Percentiles rank a stretch among this genome's conserved stretches.
Evolutionary conservation across 768 basidiomycete species (phyloP).

Genomic region (Tulasnella sp.): DNA sequence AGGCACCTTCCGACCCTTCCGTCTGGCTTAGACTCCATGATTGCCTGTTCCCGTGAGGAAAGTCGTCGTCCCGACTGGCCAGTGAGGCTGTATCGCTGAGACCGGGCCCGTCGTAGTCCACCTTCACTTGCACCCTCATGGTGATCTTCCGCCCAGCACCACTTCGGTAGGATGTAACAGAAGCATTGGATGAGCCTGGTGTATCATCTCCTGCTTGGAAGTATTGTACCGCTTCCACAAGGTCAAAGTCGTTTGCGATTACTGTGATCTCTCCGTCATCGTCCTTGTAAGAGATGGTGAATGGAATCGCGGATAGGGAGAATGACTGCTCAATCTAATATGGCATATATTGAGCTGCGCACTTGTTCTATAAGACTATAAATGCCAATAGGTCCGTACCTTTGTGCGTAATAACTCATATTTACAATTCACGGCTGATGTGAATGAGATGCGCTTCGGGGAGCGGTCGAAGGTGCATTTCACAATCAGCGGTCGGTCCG

Average conservation of each 20-base stretch:
- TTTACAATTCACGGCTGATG: constrained; percentile 66
- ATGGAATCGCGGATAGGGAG: constrained; percentile 56
- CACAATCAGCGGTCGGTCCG: constrained; percentile 69
- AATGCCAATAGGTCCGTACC: constrained; percentile 35
- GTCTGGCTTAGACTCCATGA: too few relatives aligned
- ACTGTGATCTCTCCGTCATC: constrained; percentile 73
- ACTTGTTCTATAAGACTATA: neutral
- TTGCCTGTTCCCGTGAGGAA: neutral
- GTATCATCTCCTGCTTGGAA: constrained; percentile 63
- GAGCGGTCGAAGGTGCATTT: constrained; percentile 72
- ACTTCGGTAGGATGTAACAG: constrained; percentile 49
- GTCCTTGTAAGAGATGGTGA: constrained; percentile 72
- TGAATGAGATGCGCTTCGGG: constrained; percentile 69
- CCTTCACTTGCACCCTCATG: constrained; percentile 59
- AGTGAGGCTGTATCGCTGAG: constrained; percentile 82
- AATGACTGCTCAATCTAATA: constrained; percentile 77
- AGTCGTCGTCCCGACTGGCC: constrained; percentile 63
- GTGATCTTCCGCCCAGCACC: constrained; percentile 56
- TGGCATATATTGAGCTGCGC: neutral
- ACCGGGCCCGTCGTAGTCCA: constrained; percentile 87
- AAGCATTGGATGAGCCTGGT: constrained; percentile 59
- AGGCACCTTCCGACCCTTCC: neutral
- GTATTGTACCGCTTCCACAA: constrained; percentile 80
- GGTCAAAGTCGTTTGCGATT: constrained; percentile 59
- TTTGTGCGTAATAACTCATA: constrained; percentile 62